Evolutionary conservation across 768 basidiomycete genomes (phyloP).

Genomic region (Tylopilus sp.): DNA sequence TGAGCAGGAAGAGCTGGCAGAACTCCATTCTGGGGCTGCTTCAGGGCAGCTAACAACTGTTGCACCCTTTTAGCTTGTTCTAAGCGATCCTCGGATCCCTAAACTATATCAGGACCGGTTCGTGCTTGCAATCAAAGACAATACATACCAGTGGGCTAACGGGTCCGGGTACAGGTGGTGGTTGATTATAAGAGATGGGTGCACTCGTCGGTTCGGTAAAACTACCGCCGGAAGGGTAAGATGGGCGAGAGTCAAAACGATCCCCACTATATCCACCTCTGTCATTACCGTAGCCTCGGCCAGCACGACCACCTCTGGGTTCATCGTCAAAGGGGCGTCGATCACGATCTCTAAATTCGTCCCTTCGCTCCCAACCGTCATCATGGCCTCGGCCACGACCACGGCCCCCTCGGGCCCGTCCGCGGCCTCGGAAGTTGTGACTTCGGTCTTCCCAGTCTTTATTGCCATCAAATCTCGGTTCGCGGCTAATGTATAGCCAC

Average conservation of each 20-base stretch:
- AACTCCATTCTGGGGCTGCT: slow-evolving; percentile 53
- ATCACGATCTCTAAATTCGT: slow-evolving; percentile 41
- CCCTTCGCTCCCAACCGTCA: slow-evolving; percentile 45
- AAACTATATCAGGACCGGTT: background rate
- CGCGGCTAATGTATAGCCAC: slow-evolving; percentile 19
- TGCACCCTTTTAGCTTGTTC: slow-evolving; percentile 88
- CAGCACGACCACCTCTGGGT: slow-evolving; percentile 33
- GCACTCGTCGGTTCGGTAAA: slow-evolving; percentile 27
- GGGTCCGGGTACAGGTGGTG: slow-evolving; percentile 12
- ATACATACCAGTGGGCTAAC: slow-evolving; percentile 31
- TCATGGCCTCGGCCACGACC: slow-evolving; percentile 36
- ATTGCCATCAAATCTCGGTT: slow-evolving; percentile 35
- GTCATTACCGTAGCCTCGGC: slow-evolving; percentile 37
- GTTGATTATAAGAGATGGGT: slow-evolving; percentile 24
- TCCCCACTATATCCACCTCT: slow-evolving; percentile 44
- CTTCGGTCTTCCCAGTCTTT: slow-evolving; percentile 47
- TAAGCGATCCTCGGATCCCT: slow-evolving; percentile 63
- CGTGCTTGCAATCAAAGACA: background rate
- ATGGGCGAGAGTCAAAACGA: slow-evolving; percentile 41
- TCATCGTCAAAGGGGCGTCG: slow-evolving; percentile 36
- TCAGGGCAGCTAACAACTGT: slow-evolving; percentile 76
- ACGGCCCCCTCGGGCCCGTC: slow-evolving; percentile 36
- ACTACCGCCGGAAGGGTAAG: slow-evolving; percentile 26
- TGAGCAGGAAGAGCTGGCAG: slow-evolving; percentile 16
- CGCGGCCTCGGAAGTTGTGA: slow-evolving; percentile 39